A percentile compares a stretch with the other conserved stretches of the same genome.
These are phyloP conservation scores for Plasmodium cynomolgi DNA, from an alignment of 169 alveolate species.

Conservation along the genomic window DNA sequence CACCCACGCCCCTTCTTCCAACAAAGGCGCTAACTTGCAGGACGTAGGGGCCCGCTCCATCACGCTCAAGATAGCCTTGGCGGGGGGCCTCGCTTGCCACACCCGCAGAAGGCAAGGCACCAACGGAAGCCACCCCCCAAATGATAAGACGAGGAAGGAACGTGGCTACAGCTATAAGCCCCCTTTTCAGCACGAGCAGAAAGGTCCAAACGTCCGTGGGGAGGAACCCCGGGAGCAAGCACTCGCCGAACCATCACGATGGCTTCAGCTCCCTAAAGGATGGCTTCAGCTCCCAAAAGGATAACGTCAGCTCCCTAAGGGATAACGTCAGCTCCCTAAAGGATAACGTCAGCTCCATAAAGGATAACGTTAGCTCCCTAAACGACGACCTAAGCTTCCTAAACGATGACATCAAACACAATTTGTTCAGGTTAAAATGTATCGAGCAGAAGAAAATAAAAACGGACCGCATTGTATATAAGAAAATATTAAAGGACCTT, in stretches of 20 bases:
- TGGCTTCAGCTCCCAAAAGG: no score
- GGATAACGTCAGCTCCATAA: conserved; percentile 30
- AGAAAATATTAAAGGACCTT: conserved; percentile 68
- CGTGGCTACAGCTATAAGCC: neutral
- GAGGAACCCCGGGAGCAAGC: neutral
- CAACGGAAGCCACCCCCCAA: neutral
- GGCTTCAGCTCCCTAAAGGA: conserved; percentile 16
- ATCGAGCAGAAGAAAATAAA: conserved; percentile 72
- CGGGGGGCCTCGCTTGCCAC: neutral
- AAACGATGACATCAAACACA: conserved; percentile 53
- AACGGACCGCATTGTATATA: conserved; percentile 66
- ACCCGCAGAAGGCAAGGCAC: neutral
- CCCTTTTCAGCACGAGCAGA: conserved; percentile 9
- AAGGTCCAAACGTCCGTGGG: conserved; percentile 17
- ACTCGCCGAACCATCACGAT: neutral
- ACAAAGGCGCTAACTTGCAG: neutral
- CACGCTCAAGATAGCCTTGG: neutral
- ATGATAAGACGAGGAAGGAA: conserved; percentile 39
- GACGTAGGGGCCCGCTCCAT: neutral
- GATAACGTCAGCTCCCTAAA: conserved; percentile 14
- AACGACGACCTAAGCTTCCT: conserved; percentile 19
- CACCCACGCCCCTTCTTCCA: neutral
- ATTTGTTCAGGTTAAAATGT: conserved; percentile 65
- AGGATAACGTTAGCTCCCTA: neutral
- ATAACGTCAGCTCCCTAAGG: neutral